Conservation (phyloP, 1,284 basidiomycete species). For the Athelia sp. region DNA sequence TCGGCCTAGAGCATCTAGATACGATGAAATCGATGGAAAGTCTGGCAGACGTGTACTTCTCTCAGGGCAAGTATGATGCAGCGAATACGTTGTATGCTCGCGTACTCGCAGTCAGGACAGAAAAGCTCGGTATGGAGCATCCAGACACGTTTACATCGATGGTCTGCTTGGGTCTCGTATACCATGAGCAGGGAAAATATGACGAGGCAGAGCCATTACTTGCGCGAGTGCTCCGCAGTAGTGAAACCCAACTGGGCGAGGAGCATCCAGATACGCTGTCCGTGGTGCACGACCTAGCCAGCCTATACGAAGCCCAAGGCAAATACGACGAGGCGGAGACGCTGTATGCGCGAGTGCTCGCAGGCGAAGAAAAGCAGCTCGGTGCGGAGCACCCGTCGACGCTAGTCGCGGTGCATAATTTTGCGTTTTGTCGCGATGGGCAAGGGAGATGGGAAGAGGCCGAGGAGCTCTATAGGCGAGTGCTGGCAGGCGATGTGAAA, state of each 20-base stretch:
- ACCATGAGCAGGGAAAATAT: background rate
- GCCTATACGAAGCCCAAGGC: background rate
- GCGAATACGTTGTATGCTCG: background rate
- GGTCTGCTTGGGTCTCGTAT: background rate
- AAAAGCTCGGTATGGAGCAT: background rate
- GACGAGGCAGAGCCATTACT: background rate
- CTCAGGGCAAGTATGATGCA: background rate
- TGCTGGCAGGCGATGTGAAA: background rate
- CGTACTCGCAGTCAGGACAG: background rate
- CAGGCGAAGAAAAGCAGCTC: background rate
- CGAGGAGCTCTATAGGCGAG: background rate
- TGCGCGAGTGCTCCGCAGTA: background rate
- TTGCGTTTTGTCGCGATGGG: background rate
- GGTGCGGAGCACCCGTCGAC: background rate
- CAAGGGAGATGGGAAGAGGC: background rate
- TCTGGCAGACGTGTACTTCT: background rate
- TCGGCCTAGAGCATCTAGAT: background rate
- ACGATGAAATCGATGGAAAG: background rate
- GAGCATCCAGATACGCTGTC: background rate
- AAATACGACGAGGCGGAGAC: background rate
- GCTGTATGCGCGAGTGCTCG: background rate
- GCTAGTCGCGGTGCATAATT: background rate
- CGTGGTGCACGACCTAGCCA: background rate
- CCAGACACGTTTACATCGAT: background rate
- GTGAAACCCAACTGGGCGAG: background rate